phyloP scores from a whole-genome alignment of 129 eudicot genomes.

The Chrysanthemum seticuspe region DNA sequence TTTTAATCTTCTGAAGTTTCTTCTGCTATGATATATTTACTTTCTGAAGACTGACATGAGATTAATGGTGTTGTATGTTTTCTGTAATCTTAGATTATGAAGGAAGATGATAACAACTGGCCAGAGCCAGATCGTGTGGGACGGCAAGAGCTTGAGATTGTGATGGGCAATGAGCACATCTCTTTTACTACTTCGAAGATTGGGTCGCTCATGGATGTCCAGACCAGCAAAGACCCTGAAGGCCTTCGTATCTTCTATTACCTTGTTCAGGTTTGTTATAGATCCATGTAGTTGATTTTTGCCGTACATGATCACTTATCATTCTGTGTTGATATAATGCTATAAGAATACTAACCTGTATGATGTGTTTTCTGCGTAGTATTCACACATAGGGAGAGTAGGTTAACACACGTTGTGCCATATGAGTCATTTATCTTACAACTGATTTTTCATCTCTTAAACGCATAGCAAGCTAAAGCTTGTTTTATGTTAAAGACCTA shows the following conservation, averaged over 20 bases:
- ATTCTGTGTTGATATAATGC: constrained; percentile 4
- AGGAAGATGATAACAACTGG: constrained; percentile 99
- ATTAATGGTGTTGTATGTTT: not conserved
- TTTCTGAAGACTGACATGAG: not conserved
- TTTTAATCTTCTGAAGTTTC: not conserved
- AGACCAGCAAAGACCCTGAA: constrained; percentile 96
- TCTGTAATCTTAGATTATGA: constrained; percentile 62
- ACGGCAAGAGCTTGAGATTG: constrained; percentile 98
- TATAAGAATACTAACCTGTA: not conserved
- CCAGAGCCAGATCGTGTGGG: constrained; percentile 99
- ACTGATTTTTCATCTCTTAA: not conserved
- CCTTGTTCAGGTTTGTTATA: constrained; percentile 85
- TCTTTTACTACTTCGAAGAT: constrained; percentile 97
- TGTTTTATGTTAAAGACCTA: not conserved
- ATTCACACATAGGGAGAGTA: constrained; percentile 7
- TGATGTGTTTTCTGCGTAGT: not conserved
- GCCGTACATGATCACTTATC: not conserved
- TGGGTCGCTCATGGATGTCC: constrained; percentile 99
- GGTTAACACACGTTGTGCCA: not conserved
- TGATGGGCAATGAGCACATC: constrained; percentile 98
- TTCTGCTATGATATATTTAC: not conserved
- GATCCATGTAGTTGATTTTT: not conserved
- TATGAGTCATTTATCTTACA: not conserved
- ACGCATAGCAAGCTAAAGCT: not conserved
- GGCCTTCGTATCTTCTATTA: constrained; percentile 96